These are phyloP conservation scores for Verbena officinalis DNA, from an alignment of 257 asterid genomes.

Conservation along the genomic window DNA sequence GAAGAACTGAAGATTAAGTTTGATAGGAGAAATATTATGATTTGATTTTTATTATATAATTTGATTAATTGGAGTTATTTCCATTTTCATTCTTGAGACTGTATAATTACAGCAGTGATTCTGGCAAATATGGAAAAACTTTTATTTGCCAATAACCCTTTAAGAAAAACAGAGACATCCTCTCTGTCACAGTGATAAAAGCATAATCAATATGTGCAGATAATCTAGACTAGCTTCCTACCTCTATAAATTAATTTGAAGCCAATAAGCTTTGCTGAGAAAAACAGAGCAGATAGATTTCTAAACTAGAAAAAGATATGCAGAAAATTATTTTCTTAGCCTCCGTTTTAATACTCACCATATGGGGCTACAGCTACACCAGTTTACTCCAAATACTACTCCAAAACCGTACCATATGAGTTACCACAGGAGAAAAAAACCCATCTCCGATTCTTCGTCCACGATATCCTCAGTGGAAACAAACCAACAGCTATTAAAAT, in stretches of 20 bases:
- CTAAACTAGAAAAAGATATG: conserved; percentile 16
- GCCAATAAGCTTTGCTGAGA: too few species aligned
- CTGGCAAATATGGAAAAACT: background rate
- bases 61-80: background rate
- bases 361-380: background rate
- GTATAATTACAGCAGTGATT: background rate
- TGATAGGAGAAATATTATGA: background rate
- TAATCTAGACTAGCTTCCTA: too few species aligned
- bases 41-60: background rate
- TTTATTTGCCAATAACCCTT: background rate
- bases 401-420: conserved; percentile 24
- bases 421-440: conserved; percentile 32
- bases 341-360: conserved; percentile 23
- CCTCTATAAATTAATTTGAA: too few species aligned
- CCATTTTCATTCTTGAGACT: background rate
- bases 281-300: too few species aligned
- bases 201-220: background rate
- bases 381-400: conserved; percentile 35
- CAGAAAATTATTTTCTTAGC: conserved; percentile 23
- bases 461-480: conserved; percentile 45
- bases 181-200: background rate
- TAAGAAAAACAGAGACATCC: background rate
- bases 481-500: conserved; percentile 40
- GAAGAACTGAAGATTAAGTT: background rate
- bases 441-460: conserved; percentile 43